A percentile compares a stretch with the other conserved stretches of the same genome.
These are phyloP conservation scores for Fusarium caatingaense DNA, from an alignment of 2,329 filamentous ascomycete genomes.

Conservation along the genomic window DNA sequence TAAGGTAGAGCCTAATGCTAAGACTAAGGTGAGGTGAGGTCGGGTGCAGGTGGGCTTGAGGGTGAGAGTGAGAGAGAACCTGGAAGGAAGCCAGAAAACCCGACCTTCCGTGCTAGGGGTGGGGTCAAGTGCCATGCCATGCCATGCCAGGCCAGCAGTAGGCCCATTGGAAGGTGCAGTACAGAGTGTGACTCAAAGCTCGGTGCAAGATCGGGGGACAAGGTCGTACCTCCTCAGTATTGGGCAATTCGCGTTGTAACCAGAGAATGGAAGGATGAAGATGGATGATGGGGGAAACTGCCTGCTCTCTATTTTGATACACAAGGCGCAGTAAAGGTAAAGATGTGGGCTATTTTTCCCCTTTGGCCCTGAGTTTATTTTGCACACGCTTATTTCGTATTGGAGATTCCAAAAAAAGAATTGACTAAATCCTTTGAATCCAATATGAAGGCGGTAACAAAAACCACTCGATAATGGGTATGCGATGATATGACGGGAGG, in stretches of 20 bases:
- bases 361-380: constrained; percentile 18
- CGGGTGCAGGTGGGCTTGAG: constrained; percentile 7
- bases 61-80: constrained; percentile 14
- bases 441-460: constrained; percentile 21
- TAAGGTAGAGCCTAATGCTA: constrained; percentile 16
- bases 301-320: constrained; percentile 9
- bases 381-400: constrained; percentile 14
- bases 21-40: constrained; percentile 15
- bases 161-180: constrained; percentile 21
- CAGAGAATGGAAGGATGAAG: constrained; percentile 10
- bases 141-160: constrained; percentile 9
- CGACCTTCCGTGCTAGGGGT: constrained; percentile 30
- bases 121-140: constrained; percentile 36
- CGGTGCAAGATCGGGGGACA: constrained; percentile 22
- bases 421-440: constrained; percentile 15
- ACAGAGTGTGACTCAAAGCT: constrained; percentile 33
- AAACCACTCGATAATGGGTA: not conserved
- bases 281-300: constrained; percentile 4
- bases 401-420: constrained; percentile 19
- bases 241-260: constrained; percentile 8
- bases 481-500: constrained; percentile 33
- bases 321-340: constrained; percentile 22
- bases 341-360: constrained; percentile 3
- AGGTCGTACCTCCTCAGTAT: constrained; percentile 36
- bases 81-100: constrained; percentile 27